Percentiles rank a stretch among this genome's conserved stretches.
phyloP scores from a whole-genome alignment of 2,329 filamentous ascomycete species.

The Zelopaecilomyces penicillatus region DNA sequence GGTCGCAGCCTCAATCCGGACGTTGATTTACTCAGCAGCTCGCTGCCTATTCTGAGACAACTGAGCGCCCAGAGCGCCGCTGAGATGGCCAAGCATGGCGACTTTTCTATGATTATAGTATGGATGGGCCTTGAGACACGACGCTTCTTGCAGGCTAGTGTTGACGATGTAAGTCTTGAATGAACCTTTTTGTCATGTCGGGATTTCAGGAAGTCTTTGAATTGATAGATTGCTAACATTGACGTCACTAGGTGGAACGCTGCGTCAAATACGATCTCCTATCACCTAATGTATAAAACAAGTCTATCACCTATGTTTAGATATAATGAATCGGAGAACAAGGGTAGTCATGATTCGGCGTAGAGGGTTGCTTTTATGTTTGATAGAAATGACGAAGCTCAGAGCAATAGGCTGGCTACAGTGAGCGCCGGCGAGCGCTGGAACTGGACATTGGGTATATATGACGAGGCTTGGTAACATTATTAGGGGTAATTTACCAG shows the following conservation, averaged over 20 bases:
- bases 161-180: constrained; percentile 64
- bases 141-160: constrained; percentile 79
- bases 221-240: background rate
- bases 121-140: constrained; percentile 88
- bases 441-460: too few species aligned
- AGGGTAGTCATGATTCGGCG: too few species aligned
- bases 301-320: too few species aligned
- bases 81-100: constrained; percentile 60
- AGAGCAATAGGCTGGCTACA: too few species aligned
- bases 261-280: constrained; percentile 88
- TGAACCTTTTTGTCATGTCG: background rate
- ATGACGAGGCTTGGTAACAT: too few species aligned
- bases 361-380: too few species aligned
- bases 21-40: constrained; percentile 76
- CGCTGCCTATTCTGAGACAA: constrained; percentile 82
- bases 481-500: too few species aligned
- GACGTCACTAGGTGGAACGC: constrained; percentile 56
- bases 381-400: too few species aligned
- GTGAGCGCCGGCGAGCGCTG: too few species aligned
- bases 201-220: too few species aligned
- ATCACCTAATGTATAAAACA: constrained; percentile 69
- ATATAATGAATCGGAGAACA: too few species aligned
- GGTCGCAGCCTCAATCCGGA: constrained; percentile 79
- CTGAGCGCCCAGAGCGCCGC: constrained; percentile 71
- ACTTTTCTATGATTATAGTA: constrained; percentile 79